Base-by-base conservation (phyloP, 352 stramenopile species). In the Pythium apleroticum region DNA sequence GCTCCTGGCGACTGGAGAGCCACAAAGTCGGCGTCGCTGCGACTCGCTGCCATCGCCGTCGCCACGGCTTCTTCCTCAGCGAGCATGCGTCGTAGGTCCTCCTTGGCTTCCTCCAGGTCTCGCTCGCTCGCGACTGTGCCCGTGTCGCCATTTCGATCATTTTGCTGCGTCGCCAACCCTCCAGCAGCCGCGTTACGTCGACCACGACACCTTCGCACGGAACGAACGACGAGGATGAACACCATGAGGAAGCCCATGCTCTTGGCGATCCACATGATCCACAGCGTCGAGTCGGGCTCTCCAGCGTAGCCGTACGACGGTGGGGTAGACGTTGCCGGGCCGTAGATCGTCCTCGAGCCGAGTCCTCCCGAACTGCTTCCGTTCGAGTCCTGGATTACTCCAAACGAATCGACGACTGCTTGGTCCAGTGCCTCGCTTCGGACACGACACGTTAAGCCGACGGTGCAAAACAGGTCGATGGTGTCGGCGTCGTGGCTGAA, bases 81-180 rank as follows among this genome's bases (percentile, higher is more conserved):
- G 6, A 24, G 39, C 45, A 56, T 56, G 28, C 25, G 43, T 11
- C 45, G 27, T 11, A 54, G 11, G 14, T 37, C 57, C 8, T 43
- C 43, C 11, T 52, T 56, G 28, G 31, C 22, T 30, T 64, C 57
- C 22, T 64, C 57, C 10, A 64, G 31, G 24, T 64, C 57, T n/a
- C 46, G 46, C 57, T 64, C 57, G 46, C 57, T 64, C 30, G 57
- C 57, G 14, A 64, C 46, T 3, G 57, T 64, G 7, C 31, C 30
- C 22, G 24, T 39, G 5, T 64, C 57, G 33, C 48, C 57, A 24
- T 19, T 27, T 12, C 48, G 31, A 20, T 15, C 39, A 24, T 11
- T 11, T 22, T 46, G 39, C 35, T 43, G 12, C 35, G n/a, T n/a
- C 35, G 11, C 25, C 57, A 63, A 6, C n/a, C 27, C 17, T 20